Evolutionary conservation across 2,329 filamentous ascomycete genomes (phyloP).

Genomic region (Penicillium janthinellum): DNA sequence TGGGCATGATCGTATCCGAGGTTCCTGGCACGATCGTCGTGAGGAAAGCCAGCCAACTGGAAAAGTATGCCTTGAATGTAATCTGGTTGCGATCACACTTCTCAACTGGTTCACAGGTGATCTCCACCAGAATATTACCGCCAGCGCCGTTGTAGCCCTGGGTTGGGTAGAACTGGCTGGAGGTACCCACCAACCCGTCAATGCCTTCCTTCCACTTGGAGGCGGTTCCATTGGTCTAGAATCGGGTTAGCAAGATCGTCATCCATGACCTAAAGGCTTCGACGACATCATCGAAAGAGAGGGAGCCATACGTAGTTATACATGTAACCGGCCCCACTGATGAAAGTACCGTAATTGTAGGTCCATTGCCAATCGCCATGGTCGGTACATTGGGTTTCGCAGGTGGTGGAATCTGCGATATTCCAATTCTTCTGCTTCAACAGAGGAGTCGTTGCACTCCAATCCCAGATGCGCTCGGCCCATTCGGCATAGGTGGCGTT

Average conservation of each 20-base stretch:
- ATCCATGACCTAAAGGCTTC: neutral
- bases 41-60: conserved; percentile 66
- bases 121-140: conserved; percentile 64
- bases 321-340: conserved; percentile 60
- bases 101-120: conserved; percentile 63
- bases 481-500: conserved; percentile 79
- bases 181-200: conserved; percentile 58
- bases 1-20: conserved; percentile 56
- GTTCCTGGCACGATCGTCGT: conserved; percentile 65
- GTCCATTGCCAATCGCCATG: conserved; percentile 59
- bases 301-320: conserved; percentile 52
- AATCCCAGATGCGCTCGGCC: conserved; percentile 69
- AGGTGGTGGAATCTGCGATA: conserved; percentile 58
- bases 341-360: conserved; percentile 60
- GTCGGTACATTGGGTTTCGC: conserved; percentile 52
- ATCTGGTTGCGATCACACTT: conserved; percentile 73
- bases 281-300: too few relatives aligned
- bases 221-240: conserved; percentile 41
- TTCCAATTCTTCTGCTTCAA: conserved; percentile 54
- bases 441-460: conserved; percentile 56
- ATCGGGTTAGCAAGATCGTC: conserved; percentile 12
- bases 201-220: conserved; percentile 61
- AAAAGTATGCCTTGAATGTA: conserved; percentile 72
- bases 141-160: conserved; percentile 30
- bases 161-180: conserved; percentile 55